Base-by-base conservation (phyloP, 352 stramenopile genomes). In the Phytophthora tentaculata region DNA sequence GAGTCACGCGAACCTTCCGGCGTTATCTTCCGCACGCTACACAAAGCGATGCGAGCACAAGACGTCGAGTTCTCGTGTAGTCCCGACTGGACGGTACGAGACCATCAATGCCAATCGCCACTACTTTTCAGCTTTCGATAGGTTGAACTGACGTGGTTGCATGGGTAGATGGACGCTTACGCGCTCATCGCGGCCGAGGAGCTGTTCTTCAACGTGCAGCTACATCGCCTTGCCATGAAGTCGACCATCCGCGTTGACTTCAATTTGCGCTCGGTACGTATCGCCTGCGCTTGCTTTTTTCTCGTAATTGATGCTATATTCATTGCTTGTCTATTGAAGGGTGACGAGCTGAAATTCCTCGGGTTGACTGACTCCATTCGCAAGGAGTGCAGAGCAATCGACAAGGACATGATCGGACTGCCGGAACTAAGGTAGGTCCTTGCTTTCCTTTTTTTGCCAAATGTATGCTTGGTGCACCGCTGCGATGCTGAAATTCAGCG, bases 171-270 rank as follows among this genome's bases (percentile, higher is more conserved):
- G 52, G 70, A 89, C 17, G 83, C 74, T 0, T 88, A 84, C 69
- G 81, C 83, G 10, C 61, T 91, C 44, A 67, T 91, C 50, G 76
- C 77, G 12, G 85, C 85, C 20, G 85, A 93, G 61, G 85, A 93
- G 69, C 64, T 94, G 28, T 76, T 61, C 52, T 91, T 94, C 58
- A 84, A 57, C 28, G 64, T 91, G 35, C 76, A 91, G 49, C 57
- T 92, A 23, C 77, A 87, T 53, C 77, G 76, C 26, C 60, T 91
- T 23, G 59, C 80, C 14, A 73, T 68, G 48, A 82, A 85, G 50
- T 80, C 66, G 28, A 74, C 73, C 17, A 86, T 91, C 37, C 83
- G 82, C 13, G 75, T 91, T 5, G 83, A 94, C 60, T 91, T 94
- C 44, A 91, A 89, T 75, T 74, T 90, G 26, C 74, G 65, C 20